phyloP scores from a whole-genome alignment of 345 rosid genomes.

The Arabis hirsuta region DNA sequence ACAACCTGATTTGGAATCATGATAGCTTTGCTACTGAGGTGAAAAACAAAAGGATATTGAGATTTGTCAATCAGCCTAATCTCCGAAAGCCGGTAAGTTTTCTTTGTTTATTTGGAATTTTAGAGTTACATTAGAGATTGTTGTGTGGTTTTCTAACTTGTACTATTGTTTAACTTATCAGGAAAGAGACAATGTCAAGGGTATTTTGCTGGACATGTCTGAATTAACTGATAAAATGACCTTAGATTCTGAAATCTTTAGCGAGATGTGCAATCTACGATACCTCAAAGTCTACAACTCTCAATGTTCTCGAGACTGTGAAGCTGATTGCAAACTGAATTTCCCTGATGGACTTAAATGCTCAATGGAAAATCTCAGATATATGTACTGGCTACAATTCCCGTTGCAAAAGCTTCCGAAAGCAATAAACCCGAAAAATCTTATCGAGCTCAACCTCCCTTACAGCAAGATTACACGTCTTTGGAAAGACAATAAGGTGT shows the following conservation, averaged over 20 bases:
- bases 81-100: background rate
- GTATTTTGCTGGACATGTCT: slow-evolving; percentile 27
- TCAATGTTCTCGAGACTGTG: background rate
- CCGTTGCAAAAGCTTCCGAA: slow-evolving; percentile 35
- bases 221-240: background rate
- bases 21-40: slow-evolving; percentile 25
- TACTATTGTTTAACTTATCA: background rate
- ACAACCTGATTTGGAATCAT: slow-evolving; percentile 14
- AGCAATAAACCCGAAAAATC: slow-evolving; percentile 9
- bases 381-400: slow-evolving; percentile 30
- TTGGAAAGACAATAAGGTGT: slow-evolving; percentile 27
- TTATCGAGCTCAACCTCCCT: slow-evolving; percentile 20
- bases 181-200: slow-evolving; percentile 28
- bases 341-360: slow-evolving; percentile 21
- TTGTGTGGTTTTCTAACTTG: background rate
- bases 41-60: slow-evolving; percentile 9
- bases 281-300: slow-evolving; percentile 27
- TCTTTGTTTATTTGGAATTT: background rate
- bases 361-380: slow-evolving; percentile 14
- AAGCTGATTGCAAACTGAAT: background rate
- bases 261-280: slow-evolving; percentile 36
- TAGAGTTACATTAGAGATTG: no score
- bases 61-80: background rate
- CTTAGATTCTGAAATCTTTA: slow-evolving; percentile 8
- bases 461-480: slow-evolving; percentile 27